Evolutionary conservation across 257 asterid genomes (phyloP), one percentile per base, ranked within the genome.

Genomic region (Lithospermum erythrorhizon): DNA sequence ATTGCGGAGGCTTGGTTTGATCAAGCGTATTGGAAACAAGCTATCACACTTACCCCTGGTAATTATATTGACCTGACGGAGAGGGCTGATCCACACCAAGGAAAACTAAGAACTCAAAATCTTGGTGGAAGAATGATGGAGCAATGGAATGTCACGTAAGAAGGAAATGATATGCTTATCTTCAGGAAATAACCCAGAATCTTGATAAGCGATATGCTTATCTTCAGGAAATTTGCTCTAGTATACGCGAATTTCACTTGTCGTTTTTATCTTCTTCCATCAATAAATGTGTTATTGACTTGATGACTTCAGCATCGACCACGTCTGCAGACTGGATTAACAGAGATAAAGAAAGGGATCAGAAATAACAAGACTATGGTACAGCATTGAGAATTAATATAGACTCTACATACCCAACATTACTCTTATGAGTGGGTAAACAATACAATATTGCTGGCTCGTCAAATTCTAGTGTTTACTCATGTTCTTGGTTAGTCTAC

Each of bases 221-320:
- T 41, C 49, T 41, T 13, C 16, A 41, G 49, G 18, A 13, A 11
- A 41, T 13, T 41, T 41, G 18, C 18, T 41, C 17, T 41, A 41
- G 49, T 41, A 41, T 41, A 41, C 4, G 18, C 49, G 21, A 61
- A 47, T 16, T 25, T 73, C 61, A 75, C 58, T 67, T 73, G 41
- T 68, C 47, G n/a, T 68, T 81, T 75, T 91, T 91, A 63, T 88
- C 94, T 84, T 91, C 96, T 65, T 88, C 96, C 29, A 86, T 71
- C 68, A 91, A 82, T 80, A 91, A 74, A 63, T 88, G 96, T 45
- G 86, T 77, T 65, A 91, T 88, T 22, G 96, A 86, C 67, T 74
- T 76, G 57, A 91, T 82, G 63, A 91, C 95, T 79, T 88, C 95
- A 68, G 74, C 78, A 41, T 85, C 82, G 24, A 62, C 70, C 32